Evolutionary conservation across 192 early-diverging fungal species (phyloP), one percentile per base, ranked within the genome.

Genomic region (Coemansia furcata): DNA sequence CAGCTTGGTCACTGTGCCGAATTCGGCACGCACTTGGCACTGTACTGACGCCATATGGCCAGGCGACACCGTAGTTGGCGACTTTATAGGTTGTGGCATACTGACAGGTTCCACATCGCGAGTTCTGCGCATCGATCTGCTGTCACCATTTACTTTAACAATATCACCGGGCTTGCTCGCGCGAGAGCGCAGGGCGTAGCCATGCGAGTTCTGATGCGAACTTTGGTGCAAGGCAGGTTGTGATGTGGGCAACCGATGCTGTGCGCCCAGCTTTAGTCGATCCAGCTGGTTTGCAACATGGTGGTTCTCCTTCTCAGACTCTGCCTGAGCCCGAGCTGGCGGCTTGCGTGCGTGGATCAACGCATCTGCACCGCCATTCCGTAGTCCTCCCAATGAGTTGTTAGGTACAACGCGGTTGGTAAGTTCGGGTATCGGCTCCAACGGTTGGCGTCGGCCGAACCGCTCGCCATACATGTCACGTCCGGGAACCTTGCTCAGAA

Each of bases 1-100:
- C 38, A 76, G 65, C 60, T 69, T 82, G 37, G 73, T 73, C 29
- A 75, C 69, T 23, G 65, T 74, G 30, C 74, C 79, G 42, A 76
- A 68, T 43, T 82, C 79, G 17, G 79, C 73, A 32, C 71, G 60
- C 17, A 74, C 72, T 42, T 62, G 66, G 42, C 52, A 63, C 39
- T 50, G 40, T 19, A 19, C 47, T 19, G 66, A 44, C 35, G 52
- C n/a, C 54, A 23, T 35, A 38, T 15, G 47, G 11, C n/a, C 35
- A 15, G 54, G 54, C 54, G 54, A n/a, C 14, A 57, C 54, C 54
- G 30, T 33, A 17, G 30, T 6, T 17, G 30, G 54, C 15, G 54
- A 23, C 29, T 17, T 30, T 0, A 7, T 30, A 57, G 29, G 11
- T 14, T 15, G 54, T 5, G 54, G 54, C 17, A 57, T 6, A 2